Evolutionary conservation across 169 alveolate genomes (phyloP), one percentile per base, ranked within the genome.

Genomic region (Theileria annulata): DNA sequence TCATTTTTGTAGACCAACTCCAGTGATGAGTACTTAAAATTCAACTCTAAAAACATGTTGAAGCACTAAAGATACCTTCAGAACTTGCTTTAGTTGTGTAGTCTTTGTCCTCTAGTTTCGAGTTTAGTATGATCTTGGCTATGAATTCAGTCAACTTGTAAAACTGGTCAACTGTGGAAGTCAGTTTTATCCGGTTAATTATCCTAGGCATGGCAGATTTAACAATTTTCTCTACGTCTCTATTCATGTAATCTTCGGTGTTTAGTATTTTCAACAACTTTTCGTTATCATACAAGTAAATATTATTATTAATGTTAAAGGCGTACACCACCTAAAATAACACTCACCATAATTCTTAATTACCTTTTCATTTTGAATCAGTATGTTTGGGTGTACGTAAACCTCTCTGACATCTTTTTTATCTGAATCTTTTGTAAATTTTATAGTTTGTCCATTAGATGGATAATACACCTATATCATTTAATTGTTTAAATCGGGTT

Each of bases 401-500:
- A 82, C 51, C 21, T 71, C 66, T 27, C 35, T 58, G 1, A 23
- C 13, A 42, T 21, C 60, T 1, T 31, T 63, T 13, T 75, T 82
- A 9, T 48, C 25, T 8, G 49, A 27, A 0, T 23, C 21, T 51
- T 48, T 23, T 28, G 67, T 23, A 37, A 82, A 47, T 17, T 12
- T 25, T 6, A 82, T 68, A 0, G 80, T 75, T 56, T 82, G 80
- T 1, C 89, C 89, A 31, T 82, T 82, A 10, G 80, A 84, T 2
- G 89, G 89, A 27, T 76, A 79, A 25, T 62, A 76, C 0, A 62
- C 71, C 71, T 62, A 30, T 6, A 28, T n/a, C 6, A 21, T 62
- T 62, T 62, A 15, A n/a, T 25, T 56, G 3, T 56, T 25, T 56
- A 56, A 4, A 19, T 56, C 5, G 13, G 25, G 25, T 27, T 27